These are phyloP conservation scores for Pichia scutulata DNA, from an alignment of 805 yeast genomes.

Conservation along the genomic window DNA sequence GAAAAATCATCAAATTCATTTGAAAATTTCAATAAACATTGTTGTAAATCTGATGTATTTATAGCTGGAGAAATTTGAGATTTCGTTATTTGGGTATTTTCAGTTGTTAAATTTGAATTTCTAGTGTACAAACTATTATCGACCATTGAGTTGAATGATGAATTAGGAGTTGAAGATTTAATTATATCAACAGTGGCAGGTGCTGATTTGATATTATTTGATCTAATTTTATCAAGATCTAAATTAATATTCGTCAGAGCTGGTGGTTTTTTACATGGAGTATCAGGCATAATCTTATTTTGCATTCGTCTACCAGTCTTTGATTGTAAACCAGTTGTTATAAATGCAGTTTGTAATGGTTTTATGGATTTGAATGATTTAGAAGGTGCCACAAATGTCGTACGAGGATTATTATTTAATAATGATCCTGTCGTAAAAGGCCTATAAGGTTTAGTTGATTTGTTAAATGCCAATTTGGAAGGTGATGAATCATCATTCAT, in stretches of 20 bases:
- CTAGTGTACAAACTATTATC: constrained; percentile 6
- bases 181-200: not conserved
- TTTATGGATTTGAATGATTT: constrained; percentile 59
- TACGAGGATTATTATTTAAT: not conserved
- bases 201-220: constrained; percentile 1
- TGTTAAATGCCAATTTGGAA: constrained; percentile 4
- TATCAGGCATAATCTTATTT: constrained; percentile 45
- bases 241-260: constrained; percentile 18
- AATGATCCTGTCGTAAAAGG: constrained; percentile 7
- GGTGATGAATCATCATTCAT: constrained; percentile 10
- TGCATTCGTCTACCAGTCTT: constrained; percentile 38
- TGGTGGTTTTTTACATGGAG: constrained; percentile 49
- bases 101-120: not conserved
- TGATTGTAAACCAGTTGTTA: constrained; percentile 63
- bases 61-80: constrained; percentile 17
- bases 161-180: constrained; percentile 4
- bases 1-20: constrained; percentile 34
- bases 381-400: constrained; percentile 36
- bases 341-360: constrained; percentile 80
- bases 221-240: constrained; percentile 10
- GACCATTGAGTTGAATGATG: constrained; percentile 4
- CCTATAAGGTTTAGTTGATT: constrained; percentile 1
- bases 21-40: constrained; percentile 32
- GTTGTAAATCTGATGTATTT: constrained; percentile 34
- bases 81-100: constrained; percentile 1